These are phyloP conservation scores for Ceratocystis papillata DNA, from an alignment of 2,329 filamentous ascomycete species.

Conservation along the genomic window DNA sequence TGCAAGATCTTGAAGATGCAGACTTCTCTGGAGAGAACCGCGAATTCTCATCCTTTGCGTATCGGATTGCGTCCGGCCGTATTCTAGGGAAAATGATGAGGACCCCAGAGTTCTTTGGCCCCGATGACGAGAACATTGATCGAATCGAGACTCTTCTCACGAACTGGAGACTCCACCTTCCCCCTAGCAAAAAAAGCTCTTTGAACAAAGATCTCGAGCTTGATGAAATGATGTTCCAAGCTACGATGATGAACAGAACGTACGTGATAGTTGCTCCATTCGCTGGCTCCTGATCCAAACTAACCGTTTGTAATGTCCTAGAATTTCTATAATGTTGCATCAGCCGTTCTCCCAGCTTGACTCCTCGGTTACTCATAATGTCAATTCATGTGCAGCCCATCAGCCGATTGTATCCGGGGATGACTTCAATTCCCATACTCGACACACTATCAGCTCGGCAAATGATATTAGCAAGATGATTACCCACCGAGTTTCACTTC, in stretches of 20 bases:
- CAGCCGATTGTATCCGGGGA: slow-evolving; percentile 40
- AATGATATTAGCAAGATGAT: slow-evolving; percentile 65
- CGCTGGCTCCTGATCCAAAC: neutral
- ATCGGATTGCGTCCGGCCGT: slow-evolving; percentile 69
- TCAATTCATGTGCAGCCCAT: slow-evolving; percentile 58
- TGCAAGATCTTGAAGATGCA: slow-evolving; percentile 64
- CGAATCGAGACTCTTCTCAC: slow-evolving; percentile 45
- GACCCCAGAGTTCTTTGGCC: slow-evolving; percentile 41
- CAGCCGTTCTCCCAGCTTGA: slow-evolving; percentile 69
- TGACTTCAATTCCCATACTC: slow-evolving; percentile 56
- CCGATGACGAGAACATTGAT: slow-evolving; percentile 43
- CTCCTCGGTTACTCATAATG: slow-evolving; percentile 44
- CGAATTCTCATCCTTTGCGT: slow-evolving; percentile 73
- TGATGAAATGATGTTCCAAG: slow-evolving; percentile 88
- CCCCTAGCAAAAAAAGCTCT: slow-evolving; percentile 57
- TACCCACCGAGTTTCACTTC: slow-evolving; percentile 59
- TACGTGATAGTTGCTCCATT: slow-evolving; percentile 29
- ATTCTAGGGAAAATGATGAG: slow-evolving; percentile 68
- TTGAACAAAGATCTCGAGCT: slow-evolving; percentile 58
- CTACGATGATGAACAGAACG: slow-evolving; percentile 63
- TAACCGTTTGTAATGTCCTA: slow-evolving; percentile 26
- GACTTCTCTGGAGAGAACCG: slow-evolving; percentile 61
- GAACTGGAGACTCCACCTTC: slow-evolving; percentile 74
- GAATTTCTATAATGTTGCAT: slow-evolving; percentile 62
- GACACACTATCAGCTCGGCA: slow-evolving; percentile 69